Evolutionary conservation across 768 basidiomycete genomes (phyloP).

Genomic region (Rhizopogon sp.): DNA sequence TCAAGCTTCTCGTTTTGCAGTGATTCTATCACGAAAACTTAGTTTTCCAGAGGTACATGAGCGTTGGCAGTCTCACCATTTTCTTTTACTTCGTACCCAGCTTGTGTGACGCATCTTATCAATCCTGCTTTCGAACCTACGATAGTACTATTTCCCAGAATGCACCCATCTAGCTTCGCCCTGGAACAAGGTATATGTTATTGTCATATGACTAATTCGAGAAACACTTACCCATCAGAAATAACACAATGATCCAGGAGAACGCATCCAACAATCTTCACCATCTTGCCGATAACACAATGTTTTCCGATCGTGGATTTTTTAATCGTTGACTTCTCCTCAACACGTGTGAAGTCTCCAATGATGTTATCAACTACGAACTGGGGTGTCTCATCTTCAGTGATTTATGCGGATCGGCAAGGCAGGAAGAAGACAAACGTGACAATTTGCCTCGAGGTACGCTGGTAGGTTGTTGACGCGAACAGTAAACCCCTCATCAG

Average conservation of each 20-base stretch:
- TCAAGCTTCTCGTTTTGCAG: conserved; percentile 55
- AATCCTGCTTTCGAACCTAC: conserved; percentile 69
- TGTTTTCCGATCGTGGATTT: conserved; percentile 76
- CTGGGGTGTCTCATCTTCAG: conserved; percentile 20
- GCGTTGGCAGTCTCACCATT: conserved; percentile 40
- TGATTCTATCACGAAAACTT: conserved; percentile 33
- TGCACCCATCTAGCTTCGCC: conserved; percentile 71
- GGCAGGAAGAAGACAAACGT: conserved; percentile 39
- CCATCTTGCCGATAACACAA: conserved; percentile 79
- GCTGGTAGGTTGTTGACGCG: conserved; percentile 74
- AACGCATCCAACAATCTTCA: conserved; percentile 77
- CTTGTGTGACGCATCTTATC: conserved; percentile 65
- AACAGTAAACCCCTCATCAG: conserved; percentile 50
- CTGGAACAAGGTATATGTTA: conserved; percentile 30
- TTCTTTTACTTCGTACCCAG: conserved; percentile 66
- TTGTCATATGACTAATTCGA: conserved; percentile 4
- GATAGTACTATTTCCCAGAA: conserved; percentile 70
- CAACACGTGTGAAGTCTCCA: conserved; percentile 77
- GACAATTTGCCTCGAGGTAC: conserved; percentile 78
- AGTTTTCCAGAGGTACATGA: background rate
- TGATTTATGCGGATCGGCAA: conserved; percentile 5
- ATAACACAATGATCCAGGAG: conserved; percentile 87
- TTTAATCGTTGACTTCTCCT: conserved; percentile 78
- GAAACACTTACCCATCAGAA: conserved; percentile 63
- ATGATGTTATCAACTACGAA: conserved; percentile 51